A percentile compares a stretch with the other conserved stretches of the same genome.
Conservation (phyloP, 192 early-diverging fungal genomes). For the Coemansia sp. region DNA sequence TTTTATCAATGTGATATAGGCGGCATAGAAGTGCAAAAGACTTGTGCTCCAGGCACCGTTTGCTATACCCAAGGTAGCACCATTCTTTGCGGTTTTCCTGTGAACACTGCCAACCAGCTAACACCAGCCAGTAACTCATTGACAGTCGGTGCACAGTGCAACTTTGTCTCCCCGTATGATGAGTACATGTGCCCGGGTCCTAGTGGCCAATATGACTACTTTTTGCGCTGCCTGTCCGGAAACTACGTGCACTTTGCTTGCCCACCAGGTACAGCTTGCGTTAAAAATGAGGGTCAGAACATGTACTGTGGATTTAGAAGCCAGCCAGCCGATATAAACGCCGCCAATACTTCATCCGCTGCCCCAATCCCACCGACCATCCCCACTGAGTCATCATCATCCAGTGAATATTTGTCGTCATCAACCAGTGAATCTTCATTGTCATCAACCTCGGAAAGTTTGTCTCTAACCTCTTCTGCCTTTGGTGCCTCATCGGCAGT, state of each 20-base stretch:
- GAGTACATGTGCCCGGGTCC: slow-evolving; percentile 47
- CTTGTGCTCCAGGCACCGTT: slow-evolving; percentile 46
- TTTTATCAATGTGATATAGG: slow-evolving; percentile 43
- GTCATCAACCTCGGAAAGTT: not conserved
- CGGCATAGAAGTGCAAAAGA: slow-evolving; percentile 28
- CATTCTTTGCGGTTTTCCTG: slow-evolving; percentile 42
- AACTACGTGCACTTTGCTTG: slow-evolving; percentile 41
- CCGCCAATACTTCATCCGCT: not conserved
- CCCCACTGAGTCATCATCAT: not conserved
- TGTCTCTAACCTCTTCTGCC: not conserved
- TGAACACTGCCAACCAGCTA: slow-evolving; percentile 22
- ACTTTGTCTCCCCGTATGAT: slow-evolving; percentile 28
- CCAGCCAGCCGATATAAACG: not conserved
- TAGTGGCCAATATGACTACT: slow-evolving; percentile 38
- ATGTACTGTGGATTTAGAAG: slow-evolving; percentile 38
- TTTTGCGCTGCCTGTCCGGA: slow-evolving; percentile 42
- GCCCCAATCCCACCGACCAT: not conserved
- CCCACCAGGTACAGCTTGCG: slow-evolving; percentile 42
- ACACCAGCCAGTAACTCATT: slow-evolving; percentile 17
- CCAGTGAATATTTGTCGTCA: not conserved
- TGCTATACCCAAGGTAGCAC: slow-evolving; percentile 44
- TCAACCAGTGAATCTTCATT: not conserved
- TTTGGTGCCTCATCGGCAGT: not conserved
- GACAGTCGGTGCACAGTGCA: slow-evolving; percentile 32
- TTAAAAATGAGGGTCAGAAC: slow-evolving; percentile 37